These are phyloP conservation scores for Luzula sylvatica DNA, from an alignment of 176 grass and related monocot species.

Conservation along the genomic window DNA sequence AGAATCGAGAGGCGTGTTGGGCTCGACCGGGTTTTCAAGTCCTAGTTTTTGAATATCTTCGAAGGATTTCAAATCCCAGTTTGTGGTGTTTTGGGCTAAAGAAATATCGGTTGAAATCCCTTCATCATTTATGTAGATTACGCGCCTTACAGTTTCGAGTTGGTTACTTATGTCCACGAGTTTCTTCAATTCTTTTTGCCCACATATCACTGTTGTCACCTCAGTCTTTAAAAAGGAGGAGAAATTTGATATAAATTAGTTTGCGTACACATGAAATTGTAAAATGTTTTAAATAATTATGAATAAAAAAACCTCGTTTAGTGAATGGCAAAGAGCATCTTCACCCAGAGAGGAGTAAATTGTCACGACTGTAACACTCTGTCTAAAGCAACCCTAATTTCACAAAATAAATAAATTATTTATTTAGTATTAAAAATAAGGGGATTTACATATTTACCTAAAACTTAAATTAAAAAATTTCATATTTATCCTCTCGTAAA, in stretches of 20 bases:
- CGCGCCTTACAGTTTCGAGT: slow-evolving; percentile 71
- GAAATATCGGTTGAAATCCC: slow-evolving; percentile 62
- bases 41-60: slow-evolving; percentile 72
- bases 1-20: slow-evolving; percentile 46
- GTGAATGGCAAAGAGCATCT: slow-evolving; percentile 78
- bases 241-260: no score
- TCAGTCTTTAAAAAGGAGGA: slow-evolving; percentile 60
- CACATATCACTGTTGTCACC: slow-evolving; percentile 75
- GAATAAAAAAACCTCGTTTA: slow-evolving; percentile 96
- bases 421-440: no score
- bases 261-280: background rate
- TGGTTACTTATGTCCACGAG: slow-evolving; percentile 68
- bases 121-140: slow-evolving; percentile 75
- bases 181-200: slow-evolving; percentile 82
- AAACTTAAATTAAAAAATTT: no score
- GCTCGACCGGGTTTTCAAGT: slow-evolving; percentile 41
- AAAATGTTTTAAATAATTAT: no score
- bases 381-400: slow-evolving; percentile 82
- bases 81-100: slow-evolving; percentile 51
- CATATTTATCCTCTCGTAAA: no score
- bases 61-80: slow-evolving; percentile 61
- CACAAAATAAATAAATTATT: background rate
- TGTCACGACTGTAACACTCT: slow-evolving; percentile 71
- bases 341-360: slow-evolving; percentile 92
- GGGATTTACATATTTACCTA: no score